These are phyloP conservation scores for Apiotrichum veenhuisii DNA, from an alignment of 1,284 basidiomycete species.

Conservation along the genomic window DNA sequence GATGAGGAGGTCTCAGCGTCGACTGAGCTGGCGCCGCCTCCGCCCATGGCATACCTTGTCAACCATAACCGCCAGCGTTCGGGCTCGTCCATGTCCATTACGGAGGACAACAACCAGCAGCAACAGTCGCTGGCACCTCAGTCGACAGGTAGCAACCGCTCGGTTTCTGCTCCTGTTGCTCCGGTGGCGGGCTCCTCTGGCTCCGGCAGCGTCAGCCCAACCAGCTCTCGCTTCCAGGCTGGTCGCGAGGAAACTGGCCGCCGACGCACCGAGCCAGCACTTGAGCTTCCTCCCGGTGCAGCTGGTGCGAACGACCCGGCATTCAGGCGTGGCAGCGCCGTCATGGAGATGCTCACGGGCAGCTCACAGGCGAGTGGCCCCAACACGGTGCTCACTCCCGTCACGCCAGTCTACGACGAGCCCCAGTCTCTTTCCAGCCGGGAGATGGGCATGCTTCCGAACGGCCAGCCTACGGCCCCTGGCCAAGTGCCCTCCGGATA, in stretches of 20 bases:
- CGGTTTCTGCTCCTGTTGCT: conserved; percentile 43
- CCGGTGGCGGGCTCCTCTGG: conserved; percentile 24
- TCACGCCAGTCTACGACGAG: conserved; percentile 13
- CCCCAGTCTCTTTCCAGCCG: conserved; percentile 3
- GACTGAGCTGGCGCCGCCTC: conserved; percentile 66
- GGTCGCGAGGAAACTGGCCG: conserved; percentile 3
- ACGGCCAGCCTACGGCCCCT: background rate
- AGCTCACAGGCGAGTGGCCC: conserved; percentile 4
- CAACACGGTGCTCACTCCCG: conserved; percentile 1
- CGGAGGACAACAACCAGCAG: conserved; percentile 25
- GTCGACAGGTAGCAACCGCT: conserved; percentile 19
- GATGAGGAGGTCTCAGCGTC: conserved; percentile 66
- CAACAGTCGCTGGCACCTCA: background rate
- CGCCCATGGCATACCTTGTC: conserved; percentile 76
- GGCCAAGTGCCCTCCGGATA: background rate
- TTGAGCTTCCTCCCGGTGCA: conserved; percentile 19
- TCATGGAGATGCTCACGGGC: conserved; percentile 31
- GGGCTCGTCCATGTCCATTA: conserved; percentile 34
- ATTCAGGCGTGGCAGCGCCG: conserved; percentile 17
- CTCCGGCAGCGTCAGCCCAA: conserved; percentile 33
- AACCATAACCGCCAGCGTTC: conserved; percentile 46
- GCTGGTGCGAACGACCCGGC: conserved; percentile 12
- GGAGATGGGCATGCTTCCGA: background rate
- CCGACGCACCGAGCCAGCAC: conserved; percentile 11
- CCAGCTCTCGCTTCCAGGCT: conserved; percentile 36